These are phyloP conservation scores for Geopyxis carbonaria DNA, from an alignment of 495 filamentous ascomycete species.

Conservation along the genomic window DNA sequence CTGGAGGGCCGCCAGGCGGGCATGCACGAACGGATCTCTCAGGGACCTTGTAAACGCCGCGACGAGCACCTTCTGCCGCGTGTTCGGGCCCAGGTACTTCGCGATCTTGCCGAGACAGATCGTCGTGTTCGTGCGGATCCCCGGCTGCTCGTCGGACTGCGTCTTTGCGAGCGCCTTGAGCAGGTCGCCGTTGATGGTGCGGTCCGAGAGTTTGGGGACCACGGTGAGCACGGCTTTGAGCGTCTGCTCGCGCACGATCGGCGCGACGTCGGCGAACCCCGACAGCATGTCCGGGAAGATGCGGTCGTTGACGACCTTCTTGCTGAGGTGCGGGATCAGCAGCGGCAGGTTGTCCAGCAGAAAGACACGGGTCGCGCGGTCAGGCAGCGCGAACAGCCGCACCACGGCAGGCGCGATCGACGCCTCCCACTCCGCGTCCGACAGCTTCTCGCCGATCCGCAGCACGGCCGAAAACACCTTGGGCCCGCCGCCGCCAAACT, in stretches of 20 bases:
- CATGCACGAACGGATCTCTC: conserved; percentile 85
- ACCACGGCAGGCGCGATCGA: conserved; percentile 74
- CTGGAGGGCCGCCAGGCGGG: conserved; percentile 71
- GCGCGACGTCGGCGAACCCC: conserved; percentile 80
- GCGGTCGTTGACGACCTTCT: conserved; percentile 85
- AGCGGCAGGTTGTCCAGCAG: conserved; percentile 71
- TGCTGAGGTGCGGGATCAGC: conserved; percentile 82
- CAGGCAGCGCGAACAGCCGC: conserved; percentile 75
- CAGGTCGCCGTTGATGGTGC: conserved; percentile 83
- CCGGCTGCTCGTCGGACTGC: conserved; percentile 92
- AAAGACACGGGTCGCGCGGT: conserved; percentile 82
- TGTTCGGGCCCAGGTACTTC: conserved; percentile 61
- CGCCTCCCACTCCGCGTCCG: conserved; percentile 74
- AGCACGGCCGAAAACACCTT: conserved; percentile 78
- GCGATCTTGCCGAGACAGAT: conserved; percentile 94
- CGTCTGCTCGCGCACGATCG: conserved; percentile 85
- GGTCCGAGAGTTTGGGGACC: conserved; percentile 75
- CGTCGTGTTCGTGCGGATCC: conserved; percentile 93
- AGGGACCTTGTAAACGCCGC: conserved; percentile 82
- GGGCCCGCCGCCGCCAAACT: conserved; percentile 89
- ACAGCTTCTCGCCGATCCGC: conserved; percentile 72
- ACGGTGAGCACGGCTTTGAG: conserved; percentile 79
- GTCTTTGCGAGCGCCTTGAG: conserved; percentile 85
- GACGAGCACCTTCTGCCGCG: conserved; percentile 72
- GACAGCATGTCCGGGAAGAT: conserved; percentile 89